Percentiles rank a stretch among this genome's conserved stretches.
phyloP scores from a whole-genome alignment of 148 eudicot species.

The Diospyros lotus region DNA sequence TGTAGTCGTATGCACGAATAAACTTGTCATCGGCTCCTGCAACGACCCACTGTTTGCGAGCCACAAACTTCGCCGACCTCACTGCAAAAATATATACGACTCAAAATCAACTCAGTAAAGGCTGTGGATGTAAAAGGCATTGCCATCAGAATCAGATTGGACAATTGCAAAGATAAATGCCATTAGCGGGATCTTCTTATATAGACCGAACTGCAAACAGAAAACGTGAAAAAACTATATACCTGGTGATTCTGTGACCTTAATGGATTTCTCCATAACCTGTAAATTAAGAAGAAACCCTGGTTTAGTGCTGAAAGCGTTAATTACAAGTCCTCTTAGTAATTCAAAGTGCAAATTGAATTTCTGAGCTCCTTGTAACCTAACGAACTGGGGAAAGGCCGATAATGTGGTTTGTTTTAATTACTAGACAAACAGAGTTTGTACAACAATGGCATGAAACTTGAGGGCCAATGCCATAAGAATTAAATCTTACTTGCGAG shows the following conservation, averaged over 20 bases:
- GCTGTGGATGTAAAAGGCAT: too few relatives aligned
- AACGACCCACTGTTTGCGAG: constrained; percentile 59
- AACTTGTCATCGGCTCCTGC: constrained; percentile 60
- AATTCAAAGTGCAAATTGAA: too few relatives aligned
- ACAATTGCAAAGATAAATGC: not conserved
- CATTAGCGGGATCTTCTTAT: not conserved
- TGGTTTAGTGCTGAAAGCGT: not conserved
- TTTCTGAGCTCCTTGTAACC: not conserved
- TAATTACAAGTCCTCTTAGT: not conserved
- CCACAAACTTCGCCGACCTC: constrained; percentile 58
- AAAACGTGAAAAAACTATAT: not conserved
- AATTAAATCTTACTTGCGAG: constrained; percentile 37
- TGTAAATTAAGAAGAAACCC: constrained; percentile 15
- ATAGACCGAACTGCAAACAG: not conserved
- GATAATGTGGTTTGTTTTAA: too few relatives aligned
- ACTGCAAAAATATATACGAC: constrained; percentile 26
- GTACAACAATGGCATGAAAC: not conserved
- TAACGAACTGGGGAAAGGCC: not conserved
- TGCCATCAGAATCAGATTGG: too few relatives aligned
- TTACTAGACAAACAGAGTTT: too few relatives aligned
- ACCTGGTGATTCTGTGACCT: constrained; percentile 59
- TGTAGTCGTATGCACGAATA: constrained; percentile 52
- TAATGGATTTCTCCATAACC: constrained; percentile 53
- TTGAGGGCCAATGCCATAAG: not conserved
- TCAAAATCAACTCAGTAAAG: too few relatives aligned